These are phyloP conservation scores for Mimosa pudica DNA, from an alignment of 306 rosid species.

Conservation along the genomic window DNA sequence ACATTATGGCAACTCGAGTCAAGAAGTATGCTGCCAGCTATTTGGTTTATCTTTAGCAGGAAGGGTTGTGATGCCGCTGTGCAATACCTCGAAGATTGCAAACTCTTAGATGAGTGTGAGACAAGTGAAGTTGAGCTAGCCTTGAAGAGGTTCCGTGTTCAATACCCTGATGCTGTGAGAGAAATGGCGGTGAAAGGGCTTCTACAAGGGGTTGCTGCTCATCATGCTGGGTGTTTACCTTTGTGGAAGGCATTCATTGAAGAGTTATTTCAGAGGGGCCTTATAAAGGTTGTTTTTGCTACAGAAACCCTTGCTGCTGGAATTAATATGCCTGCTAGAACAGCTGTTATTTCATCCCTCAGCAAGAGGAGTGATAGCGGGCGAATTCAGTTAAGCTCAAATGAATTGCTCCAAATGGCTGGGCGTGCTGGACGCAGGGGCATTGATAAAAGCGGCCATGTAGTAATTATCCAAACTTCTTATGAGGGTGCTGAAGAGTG, in stretches of 20 bases:
- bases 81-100: conserved; percentile 75
- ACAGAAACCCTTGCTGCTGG: conserved; percentile 99
- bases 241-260: conserved; percentile 94
- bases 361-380: conserved; percentile 82
- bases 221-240: conserved; percentile 98
- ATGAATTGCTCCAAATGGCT: conserved; percentile 98
- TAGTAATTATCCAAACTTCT: conserved; percentile 83
- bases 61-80: conserved; percentile 97
- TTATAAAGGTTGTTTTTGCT: conserved; percentile 94
- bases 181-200: conserved; percentile 83
- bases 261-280: conserved; percentile 91
- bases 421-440: conserved; percentile 99
- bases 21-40: conserved; percentile 90
- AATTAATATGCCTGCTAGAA: conserved; percentile 97
- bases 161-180: conserved; percentile 93
- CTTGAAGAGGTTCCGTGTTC: conserved; percentile 80
- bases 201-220: conserved; percentile 91
- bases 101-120: conserved; percentile 84
- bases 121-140: conserved; percentile 84
- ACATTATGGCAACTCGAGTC: conserved; percentile 83
- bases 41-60: conserved; percentile 99
- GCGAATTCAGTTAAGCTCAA: conserved; percentile 65
- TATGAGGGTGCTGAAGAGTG: conserved; percentile 93
- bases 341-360: conserved; percentile 88
- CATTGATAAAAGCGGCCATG: conserved; percentile 83